Base-by-base conservation (phyloP, 306 rosid species). In the Malus sylvestris region DNA sequence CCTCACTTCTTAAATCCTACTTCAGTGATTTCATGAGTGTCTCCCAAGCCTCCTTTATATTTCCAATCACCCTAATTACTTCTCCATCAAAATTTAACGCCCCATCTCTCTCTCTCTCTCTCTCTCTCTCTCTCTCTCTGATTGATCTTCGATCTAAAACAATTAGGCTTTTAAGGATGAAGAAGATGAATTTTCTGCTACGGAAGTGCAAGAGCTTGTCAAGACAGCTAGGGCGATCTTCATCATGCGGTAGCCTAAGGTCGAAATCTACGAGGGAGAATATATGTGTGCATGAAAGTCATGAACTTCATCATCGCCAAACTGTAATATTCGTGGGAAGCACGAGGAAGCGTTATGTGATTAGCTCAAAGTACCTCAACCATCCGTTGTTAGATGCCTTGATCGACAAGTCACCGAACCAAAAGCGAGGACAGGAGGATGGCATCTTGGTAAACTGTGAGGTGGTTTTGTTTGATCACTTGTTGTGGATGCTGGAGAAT, bases 131-230 rank as follows among this genome's bases (percentile, higher is more conserved):
- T 64, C 58, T 25, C 60, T 20, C 73, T 40, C 57, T 40, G 45
- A 42, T 71, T 32, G 18, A 29, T n/a, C 27, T 44, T 53, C 69
- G 67, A 20, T 64, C 78, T 20, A 62, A 40, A 15, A 40, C 40
- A 3, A 46, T 11, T 57, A 70, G 55, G 42, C 8, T 12, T 87
- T 89, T 91, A 91, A 87, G 86, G 62, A 91, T 90, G 96, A 91
- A 90, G 89, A 94, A 90, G 83, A 90, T 94, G 66, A 87, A 84
- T 78, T 77, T 82, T 33, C 38, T 91, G 53, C 60, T 94, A 13
- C 89, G 96, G 75, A 94, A 94, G 79, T 94, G 97, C 95, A 94
- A 89, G 87, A 94, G 92, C 66, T 74, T 94, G 76, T 90, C 98
- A 63, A 89, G 83, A 79, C 94, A 91, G 30, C 80, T 92, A 53